Percentiles rank a stretch among this genome's conserved stretches.
Evolutionary conservation across 768 basidiomycete genomes (phyloP).

Genomic region (Mrakia gelida): DNA sequence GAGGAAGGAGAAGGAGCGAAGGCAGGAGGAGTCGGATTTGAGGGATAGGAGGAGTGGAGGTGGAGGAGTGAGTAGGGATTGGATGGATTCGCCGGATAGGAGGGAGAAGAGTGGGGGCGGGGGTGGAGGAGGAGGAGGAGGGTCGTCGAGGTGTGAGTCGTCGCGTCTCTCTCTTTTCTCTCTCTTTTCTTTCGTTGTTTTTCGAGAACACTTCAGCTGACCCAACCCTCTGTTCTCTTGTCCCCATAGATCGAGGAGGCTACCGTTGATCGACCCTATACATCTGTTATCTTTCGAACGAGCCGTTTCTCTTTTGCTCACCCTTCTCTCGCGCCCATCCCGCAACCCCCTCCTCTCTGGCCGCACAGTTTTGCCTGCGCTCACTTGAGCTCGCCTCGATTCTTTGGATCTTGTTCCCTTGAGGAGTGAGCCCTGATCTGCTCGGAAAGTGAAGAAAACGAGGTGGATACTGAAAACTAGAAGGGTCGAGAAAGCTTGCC

Average conservation of each 20-base stretch:
- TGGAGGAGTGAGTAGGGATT: background rate
- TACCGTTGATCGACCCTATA: background rate
- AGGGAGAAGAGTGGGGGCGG: background rate
- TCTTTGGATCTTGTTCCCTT: too few relatives aligned
- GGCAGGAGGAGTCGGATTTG: background rate
- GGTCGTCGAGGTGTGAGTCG: background rate
- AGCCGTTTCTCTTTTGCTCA: too few relatives aligned
- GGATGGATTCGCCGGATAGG: slow-evolving; percentile 24
- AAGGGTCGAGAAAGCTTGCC: too few relatives aligned
- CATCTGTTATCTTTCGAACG: background rate
- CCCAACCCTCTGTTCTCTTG: background rate
- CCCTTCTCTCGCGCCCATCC: background rate
- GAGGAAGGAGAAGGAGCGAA: slow-evolving; percentile 12
- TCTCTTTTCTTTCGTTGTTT: too few relatives aligned
- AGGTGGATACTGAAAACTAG: too few relatives aligned
- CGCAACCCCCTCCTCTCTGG: too few relatives aligned
- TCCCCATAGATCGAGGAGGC: background rate
- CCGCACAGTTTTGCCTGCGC: too few relatives aligned
- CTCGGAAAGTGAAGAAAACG: too few relatives aligned
- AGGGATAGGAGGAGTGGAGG: slow-evolving; percentile 8
- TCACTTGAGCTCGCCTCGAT: too few relatives aligned
- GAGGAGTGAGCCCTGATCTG: too few relatives aligned
- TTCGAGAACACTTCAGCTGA: background rate
- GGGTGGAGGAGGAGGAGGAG: slow-evolving; percentile 15
- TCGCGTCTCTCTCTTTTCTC: background rate